These are phyloP conservation scores for Aegilops speltoides DNA, from an alignment of 176 grass and related monocot species.

Conservation along the genomic window DNA sequence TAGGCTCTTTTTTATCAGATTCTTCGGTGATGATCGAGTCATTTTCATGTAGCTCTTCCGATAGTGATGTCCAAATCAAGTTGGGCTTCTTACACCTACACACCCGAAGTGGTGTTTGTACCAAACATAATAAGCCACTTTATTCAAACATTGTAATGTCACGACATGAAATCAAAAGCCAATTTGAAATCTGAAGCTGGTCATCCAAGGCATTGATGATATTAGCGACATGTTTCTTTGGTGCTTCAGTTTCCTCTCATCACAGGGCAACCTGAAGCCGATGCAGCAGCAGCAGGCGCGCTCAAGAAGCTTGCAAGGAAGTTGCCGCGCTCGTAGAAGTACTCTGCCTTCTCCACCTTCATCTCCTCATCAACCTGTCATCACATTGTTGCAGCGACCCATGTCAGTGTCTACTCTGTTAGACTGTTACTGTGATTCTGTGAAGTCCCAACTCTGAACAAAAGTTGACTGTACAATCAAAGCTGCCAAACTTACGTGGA, in stretches of 20 bases:
- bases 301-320: constrained; percentile 61
- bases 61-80: background rate
- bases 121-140: background rate
- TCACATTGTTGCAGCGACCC: background rate
- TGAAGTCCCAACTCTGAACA: background rate
- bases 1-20: background rate
- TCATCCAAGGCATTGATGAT: background rate
- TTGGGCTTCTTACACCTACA: background rate
- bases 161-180: background rate
- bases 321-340: constrained; percentile 73
- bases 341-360: constrained; percentile 58
- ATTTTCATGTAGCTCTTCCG: background rate
- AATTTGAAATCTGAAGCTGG: background rate
- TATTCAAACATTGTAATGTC: background rate
- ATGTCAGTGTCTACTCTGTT: background rate
- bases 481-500: constrained; percentile 34
- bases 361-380: constrained; percentile 47
- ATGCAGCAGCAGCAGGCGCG: background rate
- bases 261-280: constrained; percentile 40
- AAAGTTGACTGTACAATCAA: background rate
- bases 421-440: background rate
- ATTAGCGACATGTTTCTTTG: background rate
- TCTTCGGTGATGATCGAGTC: background rate
- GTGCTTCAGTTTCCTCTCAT: constrained; percentile 26
- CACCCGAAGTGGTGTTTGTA: background rate